Evolutionary conservation across 129 eudicot species (phyloP), one percentile per base, ranked within the genome.

Genomic region (Chrysanthemum seticuspe): DNA sequence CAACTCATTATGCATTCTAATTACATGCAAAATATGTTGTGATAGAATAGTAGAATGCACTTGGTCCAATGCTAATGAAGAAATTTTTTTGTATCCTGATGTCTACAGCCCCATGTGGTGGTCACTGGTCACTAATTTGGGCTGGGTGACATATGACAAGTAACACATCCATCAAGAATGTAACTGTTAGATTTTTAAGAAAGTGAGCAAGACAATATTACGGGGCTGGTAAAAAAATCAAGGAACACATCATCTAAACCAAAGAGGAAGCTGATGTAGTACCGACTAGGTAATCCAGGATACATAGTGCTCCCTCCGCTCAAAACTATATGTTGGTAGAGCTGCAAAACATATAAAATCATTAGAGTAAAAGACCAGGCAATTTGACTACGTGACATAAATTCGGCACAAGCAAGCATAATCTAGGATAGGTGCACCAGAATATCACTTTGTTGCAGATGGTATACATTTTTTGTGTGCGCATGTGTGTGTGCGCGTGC

Each of bases 251-350:
- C 6, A 13, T 59, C 70, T 2, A 60, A 67, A 57, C 36, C 3
- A 31, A 31, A 31, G 23, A 57, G 62, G 76, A 61, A 57, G 60
- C 34, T 3, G 74, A 81, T 71, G 68, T 62, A 67, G 68, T 91
- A 94, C 98, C 98, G 92, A 78, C 98, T 94, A 70, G 98, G 98
- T 74, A 94, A 80, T 75, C 98, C 98, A 40, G 98, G 97, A 81
- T 94, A 94, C 97, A 94, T 94, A n/a, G 98, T 94, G 75, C 98
- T 94, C 76, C 98, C 98, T 40, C 98, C 98, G 57, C 98, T 94
- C 82, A 94, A 77, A 68, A 94, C 98, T 74, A 94, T 94, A 81
- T 94, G 98, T 65, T 94, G 98, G 84, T 94, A 94, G 52, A 94
- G 96, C 98, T 94, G 97, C 82, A 84, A 80, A 76, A 65, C 15